A percentile compares a stretch with the other conserved stretches of the same genome.
phyloP scores from a whole-genome alignment of 2,329 filamentous ascomycete genomes.

The Xylariaceae sp. region DNA sequence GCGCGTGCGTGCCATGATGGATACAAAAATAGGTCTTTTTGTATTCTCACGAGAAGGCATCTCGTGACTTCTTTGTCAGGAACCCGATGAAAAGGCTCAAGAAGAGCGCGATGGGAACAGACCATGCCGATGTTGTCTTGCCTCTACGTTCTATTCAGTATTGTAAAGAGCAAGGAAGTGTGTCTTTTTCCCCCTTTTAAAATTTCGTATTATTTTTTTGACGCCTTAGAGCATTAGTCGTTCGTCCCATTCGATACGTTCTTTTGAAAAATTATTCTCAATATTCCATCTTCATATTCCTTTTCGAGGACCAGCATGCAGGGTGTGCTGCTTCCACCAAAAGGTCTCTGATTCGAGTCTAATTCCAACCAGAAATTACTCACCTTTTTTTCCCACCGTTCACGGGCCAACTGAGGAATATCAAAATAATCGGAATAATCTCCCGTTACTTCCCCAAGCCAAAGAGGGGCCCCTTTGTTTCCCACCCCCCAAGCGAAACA shows the following conservation, averaged over 20 bases:
- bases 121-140: not conserved
- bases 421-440: not conserved
- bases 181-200: conserved; percentile 3
- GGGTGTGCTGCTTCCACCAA: conserved; percentile 9
- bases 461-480: not conserved
- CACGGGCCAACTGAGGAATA: not conserved
- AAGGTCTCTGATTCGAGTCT: not conserved
- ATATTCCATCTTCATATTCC: conserved; percentile 4
- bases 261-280: conserved; percentile 9
- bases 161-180: not conserved
- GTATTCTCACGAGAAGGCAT: not conserved
- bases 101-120: conserved; percentile 7
- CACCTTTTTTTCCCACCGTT: not conserved
- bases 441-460: not conserved
- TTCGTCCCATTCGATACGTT: conserved; percentile 14
- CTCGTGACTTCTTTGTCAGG: conserved; percentile 16
- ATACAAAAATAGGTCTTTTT: not conserved
- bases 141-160: not conserved
- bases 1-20: not conserved
- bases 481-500: not conserved
- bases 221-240: not conserved
- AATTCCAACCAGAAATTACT: not conserved
- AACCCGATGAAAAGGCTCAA: conserved; percentile 15
- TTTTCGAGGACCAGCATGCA: conserved; percentile 5
- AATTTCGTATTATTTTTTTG: conserved; percentile 3